These are phyloP conservation scores for Corylus heterophylla DNA, from an alignment of 306 rosid genomes.

Conservation along the genomic window DNA sequence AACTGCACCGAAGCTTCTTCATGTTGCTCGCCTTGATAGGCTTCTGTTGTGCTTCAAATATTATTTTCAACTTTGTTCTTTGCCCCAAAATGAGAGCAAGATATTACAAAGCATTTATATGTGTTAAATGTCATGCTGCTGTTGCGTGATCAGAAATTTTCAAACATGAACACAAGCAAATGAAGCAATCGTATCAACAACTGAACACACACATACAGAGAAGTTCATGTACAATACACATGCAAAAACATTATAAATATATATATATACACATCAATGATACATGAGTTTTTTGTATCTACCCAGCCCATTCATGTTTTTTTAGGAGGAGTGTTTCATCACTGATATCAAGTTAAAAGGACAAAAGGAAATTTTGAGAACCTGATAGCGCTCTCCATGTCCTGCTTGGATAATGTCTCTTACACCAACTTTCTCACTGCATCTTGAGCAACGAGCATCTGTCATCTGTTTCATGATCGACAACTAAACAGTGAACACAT, in stretches of 20 bases:
- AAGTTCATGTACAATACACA: not conserved
- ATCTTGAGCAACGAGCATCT: slow-evolving; percentile 85
- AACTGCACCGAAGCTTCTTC: not conserved
- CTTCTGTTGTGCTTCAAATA: not conserved
- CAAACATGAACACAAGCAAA: not conserved
- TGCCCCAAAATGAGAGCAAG: not conserved
- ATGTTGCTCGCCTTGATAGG: not conserved
- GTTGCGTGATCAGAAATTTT: not conserved
- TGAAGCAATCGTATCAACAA: not conserved
- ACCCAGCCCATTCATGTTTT: not conserved
- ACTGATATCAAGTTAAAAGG: not conserved
- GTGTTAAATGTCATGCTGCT: not conserved
- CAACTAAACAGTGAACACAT: slow-evolving; percentile 28
- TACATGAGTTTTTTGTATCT: not conserved
- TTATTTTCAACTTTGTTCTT: not conserved
- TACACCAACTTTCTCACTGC: slow-evolving; percentile 80
- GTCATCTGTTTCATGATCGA: slow-evolving; percentile 69
- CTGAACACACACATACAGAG: not conserved
- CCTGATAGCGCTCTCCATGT: slow-evolving; percentile 85
- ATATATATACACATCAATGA: not conserved
- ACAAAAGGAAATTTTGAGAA: slow-evolving; percentile 22
- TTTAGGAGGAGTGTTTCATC: not conserved
- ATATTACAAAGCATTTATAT: not conserved
- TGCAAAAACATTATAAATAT: too few species aligned
- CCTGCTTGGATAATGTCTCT: slow-evolving; percentile 89